Evolutionary conservation across 2,329 filamentous ascomycete species (phyloP), one percentile per base, ranked within the genome.

Genomic region (Hypocreales sp.): DNA sequence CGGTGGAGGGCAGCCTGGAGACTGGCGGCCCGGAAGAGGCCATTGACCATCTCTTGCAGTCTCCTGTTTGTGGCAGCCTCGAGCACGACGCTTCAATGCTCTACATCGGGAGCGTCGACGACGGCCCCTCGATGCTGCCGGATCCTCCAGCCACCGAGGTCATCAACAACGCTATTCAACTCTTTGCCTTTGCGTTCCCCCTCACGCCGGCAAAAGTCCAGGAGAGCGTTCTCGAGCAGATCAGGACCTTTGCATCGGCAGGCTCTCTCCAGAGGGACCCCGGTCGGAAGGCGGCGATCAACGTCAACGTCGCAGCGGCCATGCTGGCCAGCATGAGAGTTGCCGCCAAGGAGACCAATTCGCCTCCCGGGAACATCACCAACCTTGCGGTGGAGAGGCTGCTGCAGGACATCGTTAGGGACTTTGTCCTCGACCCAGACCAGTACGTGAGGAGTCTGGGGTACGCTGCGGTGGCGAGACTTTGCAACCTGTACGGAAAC

Each of bases 151-250:
- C 81, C 1, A 98, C 87, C 1, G 86, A 93, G 45, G 86, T 93
- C 15, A 81, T 95, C 34, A 93, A 98, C 45, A 74, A 87, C 44
- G 86, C 90, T 1, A 92, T 98, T 30, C 78, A 90, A 35, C 61
- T 95, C 0, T 98, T 98, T 47, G 83, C 86, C 2, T 81, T 92
- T 28, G 80, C 83, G 21, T 75, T 98, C 31, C 86, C 90, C 3
- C 60, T 94, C 8, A 92, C 92, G 24, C 79, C 81, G 0, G 67
- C 82, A 4, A 93, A 87, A 44, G 81, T 98, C 3, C 90, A 98
- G 44, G 90, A 98, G 50, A 94, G 87, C 45, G 82, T 92, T 25
- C 59, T 98, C 8, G 90, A 98, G 50, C 90, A 98, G 46, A 76
- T 95, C 25, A 78, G 81, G 11, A 90, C 82, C 0, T 92, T 92